Percentiles rank a stretch among this genome's conserved stretches.
These are phyloP conservation scores for Mycena polygramma DNA, from an alignment of 768 basidiomycete species.

Conservation along the genomic window DNA sequence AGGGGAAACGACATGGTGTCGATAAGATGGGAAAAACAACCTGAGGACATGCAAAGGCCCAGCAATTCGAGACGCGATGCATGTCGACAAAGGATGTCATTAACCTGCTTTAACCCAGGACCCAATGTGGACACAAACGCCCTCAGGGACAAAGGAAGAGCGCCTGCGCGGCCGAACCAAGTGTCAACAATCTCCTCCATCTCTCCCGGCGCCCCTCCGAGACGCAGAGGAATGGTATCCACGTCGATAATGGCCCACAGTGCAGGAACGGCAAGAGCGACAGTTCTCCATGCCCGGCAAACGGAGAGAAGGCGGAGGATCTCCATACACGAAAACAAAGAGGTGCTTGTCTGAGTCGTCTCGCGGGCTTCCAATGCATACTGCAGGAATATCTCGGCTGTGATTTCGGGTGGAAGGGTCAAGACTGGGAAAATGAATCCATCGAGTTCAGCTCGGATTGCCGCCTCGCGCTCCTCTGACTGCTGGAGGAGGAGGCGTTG, in stretches of 20 bases:
- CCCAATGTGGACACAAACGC: neutral
- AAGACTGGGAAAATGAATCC: constrained; percentile 5
- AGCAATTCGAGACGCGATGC: neutral
- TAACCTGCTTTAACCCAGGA: neutral
- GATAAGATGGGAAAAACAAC: neutral
- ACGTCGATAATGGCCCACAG: constrained; percentile 7
- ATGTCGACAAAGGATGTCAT: constrained; percentile 3
- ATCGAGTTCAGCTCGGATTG: constrained; percentile 1
- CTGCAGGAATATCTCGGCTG: constrained; percentile 21
- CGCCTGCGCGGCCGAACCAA: constrained; percentile 17
- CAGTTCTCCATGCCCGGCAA: constrained; percentile 4
- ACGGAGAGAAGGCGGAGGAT: neutral
- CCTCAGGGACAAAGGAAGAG: constrained; percentile 5
- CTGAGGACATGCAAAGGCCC: neutral
- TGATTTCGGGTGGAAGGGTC: constrained; percentile 18
- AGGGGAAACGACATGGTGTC: neutral
- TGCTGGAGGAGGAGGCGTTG: constrained; percentile 2
- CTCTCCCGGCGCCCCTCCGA: neutral
- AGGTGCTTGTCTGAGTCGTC: neutral
- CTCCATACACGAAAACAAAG: neutral
- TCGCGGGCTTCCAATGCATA: neutral
- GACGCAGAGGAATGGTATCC: neutral
- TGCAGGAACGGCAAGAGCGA: constrained; percentile 6
- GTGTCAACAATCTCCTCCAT: neutral
- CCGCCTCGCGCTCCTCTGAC: neutral